phyloP scores from a whole-genome alignment of 2,329 filamentous ascomycete species.

The Botryosphaeria dothidea region DNA sequence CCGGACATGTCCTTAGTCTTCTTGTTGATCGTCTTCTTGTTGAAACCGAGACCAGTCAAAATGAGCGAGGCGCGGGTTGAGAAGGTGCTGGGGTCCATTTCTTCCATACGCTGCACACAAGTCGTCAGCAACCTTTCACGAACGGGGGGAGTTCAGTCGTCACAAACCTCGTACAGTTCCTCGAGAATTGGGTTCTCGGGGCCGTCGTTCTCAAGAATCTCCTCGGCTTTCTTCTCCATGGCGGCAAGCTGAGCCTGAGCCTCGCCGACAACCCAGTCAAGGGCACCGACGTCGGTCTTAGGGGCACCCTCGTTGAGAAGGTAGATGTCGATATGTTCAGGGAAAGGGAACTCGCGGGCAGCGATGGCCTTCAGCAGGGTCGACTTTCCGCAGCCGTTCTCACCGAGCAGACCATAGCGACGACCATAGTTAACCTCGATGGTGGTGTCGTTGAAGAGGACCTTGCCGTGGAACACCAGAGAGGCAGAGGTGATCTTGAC shows the following conservation, averaged over 20 bases:
- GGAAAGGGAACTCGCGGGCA: constrained; percentile 91
- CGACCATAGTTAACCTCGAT: constrained; percentile 91
- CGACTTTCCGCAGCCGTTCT: constrained; percentile 99
- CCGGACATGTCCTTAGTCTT: constrained; percentile 99
- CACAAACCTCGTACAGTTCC: constrained; percentile 88
- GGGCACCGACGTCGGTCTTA: constrained; percentile 80
- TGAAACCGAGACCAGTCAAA: constrained; percentile 97
- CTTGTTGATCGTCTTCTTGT: constrained; percentile 97
- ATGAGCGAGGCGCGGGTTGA: constrained; percentile 93
- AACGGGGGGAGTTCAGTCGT: not conserved
- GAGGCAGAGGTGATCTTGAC: constrained; percentile 95
- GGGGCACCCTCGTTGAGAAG: constrained; percentile 96
- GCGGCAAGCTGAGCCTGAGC: constrained; percentile 90
- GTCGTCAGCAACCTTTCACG: constrained; percentile 16
- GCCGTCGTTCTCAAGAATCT: constrained; percentile 86
- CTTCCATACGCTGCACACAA: constrained; percentile 79
- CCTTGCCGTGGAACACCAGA: constrained; percentile 95
- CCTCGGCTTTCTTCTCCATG: constrained; percentile 85
- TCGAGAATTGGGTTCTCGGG: constrained; percentile 88
- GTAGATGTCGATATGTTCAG: constrained; percentile 97
- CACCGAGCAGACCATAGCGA: constrained; percentile 90
- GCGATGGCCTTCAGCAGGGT: constrained; percentile 96
- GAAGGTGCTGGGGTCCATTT: constrained; percentile 98
- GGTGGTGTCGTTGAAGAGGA: constrained; percentile 90
- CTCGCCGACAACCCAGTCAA: constrained; percentile 96